Percentiles rank a stretch among this genome's conserved stretches.
Evolutionary conservation across 208 protist species (phyloP).

Genomic region (Porcisia hertigi): DNA sequence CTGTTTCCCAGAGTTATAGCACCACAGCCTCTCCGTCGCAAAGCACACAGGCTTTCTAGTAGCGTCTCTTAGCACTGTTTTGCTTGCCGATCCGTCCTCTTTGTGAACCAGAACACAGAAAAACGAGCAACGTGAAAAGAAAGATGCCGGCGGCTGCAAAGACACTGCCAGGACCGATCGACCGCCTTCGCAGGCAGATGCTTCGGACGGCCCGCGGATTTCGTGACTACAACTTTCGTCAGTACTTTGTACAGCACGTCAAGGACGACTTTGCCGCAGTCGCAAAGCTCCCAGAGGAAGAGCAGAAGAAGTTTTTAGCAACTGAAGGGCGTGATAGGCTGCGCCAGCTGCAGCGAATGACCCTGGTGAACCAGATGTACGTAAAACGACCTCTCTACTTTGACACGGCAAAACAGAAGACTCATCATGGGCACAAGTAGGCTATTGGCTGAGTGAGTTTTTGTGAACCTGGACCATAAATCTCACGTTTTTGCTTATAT

Average conservation of each 20-base stretch:
- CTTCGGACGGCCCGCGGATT: conserved; percentile 64
- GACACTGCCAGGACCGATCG: conserved; percentile 29
- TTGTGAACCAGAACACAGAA: neutral
- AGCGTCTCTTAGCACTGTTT: neutral
- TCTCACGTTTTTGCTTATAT: neutral
- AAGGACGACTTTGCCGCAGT: conserved; percentile 74
- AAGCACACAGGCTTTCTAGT: neutral
- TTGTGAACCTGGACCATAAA: neutral
- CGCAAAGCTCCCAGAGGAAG: conserved; percentile 43
- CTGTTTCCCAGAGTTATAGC: neutral
- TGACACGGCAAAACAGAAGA: conserved; percentile 35
- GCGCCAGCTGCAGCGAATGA: conserved; percentile 87
- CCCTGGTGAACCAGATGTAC: conserved; percentile 83
- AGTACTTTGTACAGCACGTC: conserved; percentile 84
- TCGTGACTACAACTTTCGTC: conserved; percentile 89
- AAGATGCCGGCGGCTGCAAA: neutral
- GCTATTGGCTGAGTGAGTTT: conserved; percentile 17
- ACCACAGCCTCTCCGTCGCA: neutral
- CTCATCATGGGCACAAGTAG: conserved; percentile 1
- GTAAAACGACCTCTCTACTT: conserved; percentile 64
- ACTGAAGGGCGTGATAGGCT: conserved; percentile 62
- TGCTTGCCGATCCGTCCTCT: neutral
- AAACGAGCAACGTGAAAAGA: neutral
- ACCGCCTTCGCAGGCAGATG: conserved; percentile 52
- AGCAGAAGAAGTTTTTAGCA: conserved; percentile 57